phyloP scores from a whole-genome alignment of 2,329 filamentous ascomycete genomes.

The Aspergillus latus region DNA sequence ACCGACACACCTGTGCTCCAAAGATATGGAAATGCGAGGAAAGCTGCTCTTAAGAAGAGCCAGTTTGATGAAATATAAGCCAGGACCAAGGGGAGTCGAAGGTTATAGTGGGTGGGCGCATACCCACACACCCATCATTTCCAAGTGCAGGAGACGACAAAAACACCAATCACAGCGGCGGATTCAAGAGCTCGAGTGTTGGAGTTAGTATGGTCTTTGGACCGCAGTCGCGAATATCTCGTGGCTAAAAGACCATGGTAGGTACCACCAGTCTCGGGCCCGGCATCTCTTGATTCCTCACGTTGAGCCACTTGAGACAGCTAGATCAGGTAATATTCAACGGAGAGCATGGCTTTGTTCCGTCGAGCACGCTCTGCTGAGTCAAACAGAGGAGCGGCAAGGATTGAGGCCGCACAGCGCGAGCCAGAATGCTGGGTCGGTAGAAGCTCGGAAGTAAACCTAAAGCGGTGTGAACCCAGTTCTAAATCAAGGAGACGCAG shows the following conservation, averaged over 20 bases:
- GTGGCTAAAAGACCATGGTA: slow-evolving; percentile 7
- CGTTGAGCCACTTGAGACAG: neutral
- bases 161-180: slow-evolving; percentile 10
- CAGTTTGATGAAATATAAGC: slow-evolving; percentile 8
- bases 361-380: slow-evolving; percentile 9
- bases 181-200: slow-evolving; percentile 9
- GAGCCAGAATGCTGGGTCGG: slow-evolving; percentile 18
- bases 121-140: slow-evolving; percentile 8
- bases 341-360: neutral
- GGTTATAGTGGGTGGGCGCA: slow-evolving; percentile 5
- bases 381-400: slow-evolving; percentile 12
- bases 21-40: neutral
- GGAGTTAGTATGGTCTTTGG: slow-evolving; percentile 3
- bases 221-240: slow-evolving; percentile 4
- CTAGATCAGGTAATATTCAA: slow-evolving; percentile 5
- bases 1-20: slow-evolving; percentile 5
- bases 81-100: slow-evolving; percentile 8
- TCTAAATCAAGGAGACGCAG: slow-evolving; percentile 6
- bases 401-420: slow-evolving; percentile 13
- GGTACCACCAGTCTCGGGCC: slow-evolving; percentile 5
- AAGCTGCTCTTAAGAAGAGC: neutral
- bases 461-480: slow-evolving; percentile 18
- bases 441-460: slow-evolving; percentile 4
- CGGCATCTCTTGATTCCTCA: slow-evolving; percentile 3
- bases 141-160: neutral